Evolutionary conservation across 768 basidiomycete species (phyloP), one percentile per base, ranked within the genome.

Genomic region (Mycena indigotica): DNA sequence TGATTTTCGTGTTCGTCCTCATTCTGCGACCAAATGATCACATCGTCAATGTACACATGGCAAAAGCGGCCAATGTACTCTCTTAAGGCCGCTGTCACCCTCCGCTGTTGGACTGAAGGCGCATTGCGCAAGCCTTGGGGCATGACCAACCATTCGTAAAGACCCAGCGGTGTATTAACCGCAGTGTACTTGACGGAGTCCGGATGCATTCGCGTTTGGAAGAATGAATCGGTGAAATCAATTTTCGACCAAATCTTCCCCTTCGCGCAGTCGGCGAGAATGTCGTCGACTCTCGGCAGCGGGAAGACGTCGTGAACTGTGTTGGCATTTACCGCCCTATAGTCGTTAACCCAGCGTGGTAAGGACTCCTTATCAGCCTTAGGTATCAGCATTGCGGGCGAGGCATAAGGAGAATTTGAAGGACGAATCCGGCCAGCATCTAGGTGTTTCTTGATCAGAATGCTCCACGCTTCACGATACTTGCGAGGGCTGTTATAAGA

Each of bases 41-140:
- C 75, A 52, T 80, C 72, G 56, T 82, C 77, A 0, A 80, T 63
- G 59, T 81, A 80, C 0, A 77, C 69, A 54, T 80, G 74, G 49
- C 76, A 76, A 44, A 79, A 70, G 3, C 65, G 63, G 0, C 79
- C 77, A 24, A 82, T 69, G 12, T 67, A 64, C 0, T 66, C 54
- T 0, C 61, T 38, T 0, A 83, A 64, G 0, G 75, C 73, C 5
- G 55, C 49, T 5, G 66, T 73, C 54, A 80, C 73, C 0, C 70
- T 57, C 0, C 66, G 52, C 38, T 76, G 75, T 50, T 77, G 73
- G 0, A 72, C 73, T 0, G 73, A 56, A 0, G 71, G 73, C 0
- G 72, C 68, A 56, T 77, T 78, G 19, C 65, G 56, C 12, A 71
- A 45, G 0, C 72, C 76, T 55, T 73, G 69, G 0, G 73, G 77